Conservation (phyloP, 2,329 filamentous ascomycete genomes). For the Coniella lustricola region DNA sequence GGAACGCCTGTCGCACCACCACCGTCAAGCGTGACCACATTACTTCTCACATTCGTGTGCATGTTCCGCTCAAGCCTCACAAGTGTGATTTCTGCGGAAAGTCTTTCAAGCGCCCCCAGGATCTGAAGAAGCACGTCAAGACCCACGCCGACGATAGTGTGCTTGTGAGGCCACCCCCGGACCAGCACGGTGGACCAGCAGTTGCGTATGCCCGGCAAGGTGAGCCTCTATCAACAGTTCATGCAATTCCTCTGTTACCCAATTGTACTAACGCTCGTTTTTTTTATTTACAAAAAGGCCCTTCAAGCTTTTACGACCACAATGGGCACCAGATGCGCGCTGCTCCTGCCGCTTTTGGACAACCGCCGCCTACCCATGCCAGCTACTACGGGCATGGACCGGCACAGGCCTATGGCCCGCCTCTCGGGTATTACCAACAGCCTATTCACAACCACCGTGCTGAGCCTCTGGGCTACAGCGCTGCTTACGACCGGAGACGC, state of each 20-base stretch:
- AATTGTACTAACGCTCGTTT: no score
- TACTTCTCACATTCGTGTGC: slow-evolving; percentile 96
- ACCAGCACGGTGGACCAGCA: slow-evolving; percentile 43
- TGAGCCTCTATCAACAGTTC: no score
- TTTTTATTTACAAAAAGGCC: no score
- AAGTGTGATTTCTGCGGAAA: slow-evolving; percentile 99
- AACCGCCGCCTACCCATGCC: slow-evolving; percentile 45
- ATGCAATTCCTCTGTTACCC: no score
- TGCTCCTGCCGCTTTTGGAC: slow-evolving; percentile 44
- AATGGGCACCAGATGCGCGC: slow-evolving; percentile 53
- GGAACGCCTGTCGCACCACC: slow-evolving; percentile 91
- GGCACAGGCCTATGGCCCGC: slow-evolving; percentile 32
- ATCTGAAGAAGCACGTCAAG: slow-evolving; percentile 99
- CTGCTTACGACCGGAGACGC: slow-evolving; percentile 66
- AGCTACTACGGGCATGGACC: slow-evolving; percentile 55
- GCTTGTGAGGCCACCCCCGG: slow-evolving; percentile 45
- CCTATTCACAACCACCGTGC: slow-evolving; percentile 43
- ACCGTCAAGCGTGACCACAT: slow-evolving; percentile 99
- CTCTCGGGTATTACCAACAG: slow-evolving; percentile 69
- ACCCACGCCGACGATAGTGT: slow-evolving; percentile 96
- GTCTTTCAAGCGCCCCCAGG: slow-evolving; percentile 97
- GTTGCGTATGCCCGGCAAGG: slow-evolving; percentile 45
- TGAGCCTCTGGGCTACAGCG: slow-evolving; percentile 59
- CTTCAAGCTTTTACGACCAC: slow-evolving; percentile 58
- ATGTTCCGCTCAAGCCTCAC: slow-evolving; percentile 98